A percentile compares a stretch with the other conserved stretches of the same genome.
Evolutionary conservation across 164 flowering plant species (phyloP).

Genomic region (Tinospora cordifolia): DNA sequence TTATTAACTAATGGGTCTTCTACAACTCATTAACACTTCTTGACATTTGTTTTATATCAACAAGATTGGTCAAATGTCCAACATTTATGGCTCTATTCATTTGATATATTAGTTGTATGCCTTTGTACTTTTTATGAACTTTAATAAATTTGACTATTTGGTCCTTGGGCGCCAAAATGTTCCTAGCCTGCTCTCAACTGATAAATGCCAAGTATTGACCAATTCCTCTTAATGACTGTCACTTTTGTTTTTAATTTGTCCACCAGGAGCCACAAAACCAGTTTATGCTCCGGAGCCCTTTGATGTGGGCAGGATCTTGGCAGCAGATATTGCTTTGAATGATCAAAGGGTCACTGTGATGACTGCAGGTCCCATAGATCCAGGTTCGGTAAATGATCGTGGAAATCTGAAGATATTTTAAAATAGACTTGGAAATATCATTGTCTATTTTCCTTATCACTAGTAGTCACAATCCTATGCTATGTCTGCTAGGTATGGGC

Average conservation of each 20-base stretch:
- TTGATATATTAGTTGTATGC: too few species aligned
- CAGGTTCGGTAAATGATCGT: conserved; percentile 39
- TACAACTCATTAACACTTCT: too few species aligned
- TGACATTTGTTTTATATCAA: background rate
- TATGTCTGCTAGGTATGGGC: too few species aligned
- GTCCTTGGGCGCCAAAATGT: too few species aligned
- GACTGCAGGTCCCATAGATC: conserved; percentile 74
- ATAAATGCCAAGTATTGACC: background rate
- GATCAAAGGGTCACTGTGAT: conserved; percentile 39
- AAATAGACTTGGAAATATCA: background rate
- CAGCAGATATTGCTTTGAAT: conserved; percentile 57
- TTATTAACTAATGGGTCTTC: too few species aligned
- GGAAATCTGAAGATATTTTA: background rate
- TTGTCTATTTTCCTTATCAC: background rate
- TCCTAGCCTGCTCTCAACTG: background rate
- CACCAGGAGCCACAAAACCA: conserved; percentile 82
- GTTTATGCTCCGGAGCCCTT: conserved; percentile 94
- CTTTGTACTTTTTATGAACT: too few species aligned
- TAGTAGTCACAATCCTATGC: background rate
- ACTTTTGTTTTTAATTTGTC: background rate
- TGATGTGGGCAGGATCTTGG: conserved; percentile 80
- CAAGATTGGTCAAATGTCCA: background rate
- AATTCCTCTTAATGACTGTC: background rate
- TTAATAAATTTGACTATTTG: too few species aligned
- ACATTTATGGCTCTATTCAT: background rate